These are phyloP conservation scores for Phalaenopsis hybrid DNA, from an alignment of 116 monocot genomes.

Conservation along the genomic window DNA sequence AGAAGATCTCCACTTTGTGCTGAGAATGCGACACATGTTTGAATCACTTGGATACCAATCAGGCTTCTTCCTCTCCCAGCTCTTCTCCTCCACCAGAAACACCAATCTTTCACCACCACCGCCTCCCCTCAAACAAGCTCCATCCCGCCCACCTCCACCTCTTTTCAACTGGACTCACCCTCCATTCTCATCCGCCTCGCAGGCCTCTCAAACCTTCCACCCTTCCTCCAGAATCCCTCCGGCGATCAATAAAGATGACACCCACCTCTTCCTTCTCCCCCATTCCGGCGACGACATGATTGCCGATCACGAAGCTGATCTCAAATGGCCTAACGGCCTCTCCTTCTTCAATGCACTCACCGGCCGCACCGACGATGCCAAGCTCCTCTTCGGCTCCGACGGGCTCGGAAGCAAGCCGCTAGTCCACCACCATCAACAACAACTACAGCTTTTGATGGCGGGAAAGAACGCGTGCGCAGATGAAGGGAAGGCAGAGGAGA, in stretches of 20 bases:
- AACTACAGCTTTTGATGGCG: neutral
- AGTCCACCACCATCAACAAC: neutral
- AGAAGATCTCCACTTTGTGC: slow-evolving; percentile 91
- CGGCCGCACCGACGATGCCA: slow-evolving; percentile 15
- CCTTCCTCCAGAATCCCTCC: slow-evolving; percentile 1
- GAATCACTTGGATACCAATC: slow-evolving; percentile 93
- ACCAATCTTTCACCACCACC: slow-evolving; percentile 15
- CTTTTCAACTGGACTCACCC: slow-evolving; percentile 22
- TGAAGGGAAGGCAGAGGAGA: neutral
- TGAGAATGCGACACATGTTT: slow-evolving; percentile 95
- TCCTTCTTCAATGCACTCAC: slow-evolving; percentile 24
- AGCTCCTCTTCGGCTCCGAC: slow-evolving; percentile 14
- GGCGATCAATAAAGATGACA: slow-evolving; percentile 5
- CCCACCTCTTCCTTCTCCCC: slow-evolving; percentile 13
- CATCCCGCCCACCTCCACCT: neutral
- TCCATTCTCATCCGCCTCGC: neutral
- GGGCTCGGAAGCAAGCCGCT: slow-evolving; percentile 1
- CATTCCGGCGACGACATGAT: slow-evolving; percentile 9
- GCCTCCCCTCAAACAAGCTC: slow-evolving; percentile 11
- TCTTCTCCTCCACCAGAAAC: slow-evolving; percentile 71
- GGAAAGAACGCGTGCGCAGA: neutral
- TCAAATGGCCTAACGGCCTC: slow-evolving; percentile 25
- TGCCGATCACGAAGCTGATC: slow-evolving; percentile 13
- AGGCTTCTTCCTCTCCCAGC: slow-evolving; percentile 92
- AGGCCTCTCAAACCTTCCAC: neutral